Percentiles rank a stretch among this genome's conserved stretches.
phyloP scores from a whole-genome alignment of 2,329 filamentous ascomycete species.

The Aspergillus pseudotamarii region DNA sequence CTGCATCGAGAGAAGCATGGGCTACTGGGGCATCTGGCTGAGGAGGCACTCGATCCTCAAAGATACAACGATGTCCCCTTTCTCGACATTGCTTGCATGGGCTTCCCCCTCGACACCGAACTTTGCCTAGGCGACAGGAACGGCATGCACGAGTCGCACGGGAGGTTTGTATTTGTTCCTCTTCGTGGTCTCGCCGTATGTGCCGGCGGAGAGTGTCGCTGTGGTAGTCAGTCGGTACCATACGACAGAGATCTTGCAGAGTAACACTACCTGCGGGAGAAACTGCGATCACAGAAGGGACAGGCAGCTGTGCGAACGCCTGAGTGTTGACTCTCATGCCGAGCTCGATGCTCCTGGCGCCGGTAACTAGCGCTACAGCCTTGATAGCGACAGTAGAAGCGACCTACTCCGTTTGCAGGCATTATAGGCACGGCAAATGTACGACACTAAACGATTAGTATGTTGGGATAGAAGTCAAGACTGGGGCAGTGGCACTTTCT shows the following conservation, averaged over 20 bases:
- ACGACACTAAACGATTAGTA: not conserved
- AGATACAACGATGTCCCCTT: not conserved
- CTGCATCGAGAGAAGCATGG: not conserved
- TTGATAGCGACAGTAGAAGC: slow-evolving; percentile 11
- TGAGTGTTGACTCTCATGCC: slow-evolving; percentile 18
- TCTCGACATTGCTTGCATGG: slow-evolving; percentile 11
- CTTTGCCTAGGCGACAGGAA: slow-evolving; percentile 15
- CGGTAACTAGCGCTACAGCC: slow-evolving; percentile 19
- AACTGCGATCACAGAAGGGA: slow-evolving; percentile 19
- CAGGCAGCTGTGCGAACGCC: slow-evolving; percentile 11
- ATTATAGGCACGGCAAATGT: not conserved
- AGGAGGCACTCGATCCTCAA: not conserved
- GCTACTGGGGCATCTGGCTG: not conserved
- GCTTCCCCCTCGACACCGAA: slow-evolving; percentile 12
- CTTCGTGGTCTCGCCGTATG: slow-evolving; percentile 20
- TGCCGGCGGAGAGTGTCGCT: slow-evolving; percentile 24
- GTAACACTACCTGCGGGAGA: slow-evolving; percentile 14
- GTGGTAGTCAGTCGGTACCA: not conserved
- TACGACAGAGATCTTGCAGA: not conserved
- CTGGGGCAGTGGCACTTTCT: not conserved
- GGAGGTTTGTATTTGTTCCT: slow-evolving; percentile 4
- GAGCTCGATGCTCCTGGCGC: slow-evolving; percentile 22
- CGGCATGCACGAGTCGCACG: slow-evolving; percentile 19
- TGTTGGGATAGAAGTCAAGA: not conserved
- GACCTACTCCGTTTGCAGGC: not conserved